These are phyloP conservation scores for Inga leiocalycina DNA, from an alignment of 306 rosid genomes.

Conservation along the genomic window DNA sequence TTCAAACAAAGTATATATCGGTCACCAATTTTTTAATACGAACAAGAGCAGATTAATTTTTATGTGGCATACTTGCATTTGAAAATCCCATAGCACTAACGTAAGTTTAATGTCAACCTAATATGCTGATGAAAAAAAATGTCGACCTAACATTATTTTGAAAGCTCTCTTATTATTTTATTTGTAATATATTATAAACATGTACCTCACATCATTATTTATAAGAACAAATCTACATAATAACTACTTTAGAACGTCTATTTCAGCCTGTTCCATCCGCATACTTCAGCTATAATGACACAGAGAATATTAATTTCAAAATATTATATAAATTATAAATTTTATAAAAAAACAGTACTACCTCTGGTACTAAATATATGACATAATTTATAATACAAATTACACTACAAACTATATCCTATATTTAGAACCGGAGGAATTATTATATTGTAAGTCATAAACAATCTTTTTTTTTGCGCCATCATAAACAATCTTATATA, in stretches of 20 bases:
- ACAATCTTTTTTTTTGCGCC: too few relatives aligned
- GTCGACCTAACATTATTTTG: conserved; percentile 1
- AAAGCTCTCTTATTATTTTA: neutral
- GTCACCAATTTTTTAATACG: neutral
- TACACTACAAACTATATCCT: too few relatives aligned
- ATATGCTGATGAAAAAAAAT: neutral
- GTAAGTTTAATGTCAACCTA: neutral
- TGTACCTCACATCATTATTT: neutral
- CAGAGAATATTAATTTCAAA: too few relatives aligned
- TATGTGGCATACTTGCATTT: neutral
- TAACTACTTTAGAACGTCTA: neutral
- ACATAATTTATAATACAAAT: too few relatives aligned
- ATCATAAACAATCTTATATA: too few relatives aligned
- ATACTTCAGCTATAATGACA: neutral
- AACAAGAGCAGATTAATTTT: neutral
- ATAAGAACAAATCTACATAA: neutral
- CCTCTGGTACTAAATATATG: too few relatives aligned
- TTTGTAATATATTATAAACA: neutral
- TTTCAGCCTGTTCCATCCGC: conserved; percentile 5
- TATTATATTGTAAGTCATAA: neutral
- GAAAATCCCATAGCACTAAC: neutral
- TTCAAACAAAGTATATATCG: neutral
- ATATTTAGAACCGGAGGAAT: too few relatives aligned
- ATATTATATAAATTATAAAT: too few relatives aligned
- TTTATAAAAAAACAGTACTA: too few relatives aligned